These are phyloP conservation scores for Paecilomyces fulvus DNA, from an alignment of 2,329 filamentous ascomycete genomes.

Conservation along the genomic window DNA sequence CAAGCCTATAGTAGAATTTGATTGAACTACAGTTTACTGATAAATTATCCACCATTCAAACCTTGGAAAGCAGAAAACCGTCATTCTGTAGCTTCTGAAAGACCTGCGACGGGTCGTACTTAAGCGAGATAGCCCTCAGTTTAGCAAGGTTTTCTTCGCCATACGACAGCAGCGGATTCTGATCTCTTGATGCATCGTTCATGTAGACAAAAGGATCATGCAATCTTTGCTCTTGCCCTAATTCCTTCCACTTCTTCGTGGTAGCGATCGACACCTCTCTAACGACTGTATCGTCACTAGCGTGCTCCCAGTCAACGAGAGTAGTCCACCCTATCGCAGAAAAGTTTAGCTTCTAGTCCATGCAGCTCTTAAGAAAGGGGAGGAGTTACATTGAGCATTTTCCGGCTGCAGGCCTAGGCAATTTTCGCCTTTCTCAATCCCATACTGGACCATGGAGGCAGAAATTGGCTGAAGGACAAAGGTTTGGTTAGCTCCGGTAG, in stretches of 20 bases:
- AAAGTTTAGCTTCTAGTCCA: too few species aligned
- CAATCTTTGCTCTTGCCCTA: not conserved
- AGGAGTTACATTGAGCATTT: too few species aligned
- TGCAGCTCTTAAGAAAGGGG: too few species aligned
- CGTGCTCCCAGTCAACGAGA: too few species aligned
- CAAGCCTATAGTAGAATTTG: too few species aligned
- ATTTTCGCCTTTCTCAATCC: too few species aligned
- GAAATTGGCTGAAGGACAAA: not conserved
- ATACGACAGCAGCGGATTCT: slow-evolving; percentile 18
- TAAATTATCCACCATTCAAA: not conserved
- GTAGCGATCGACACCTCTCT: not conserved
- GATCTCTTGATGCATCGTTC: slow-evolving; percentile 16
- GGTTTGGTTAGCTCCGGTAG: slow-evolving; percentile 8
- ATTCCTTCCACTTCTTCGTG: not conserved
- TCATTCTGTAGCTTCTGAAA: slow-evolving; percentile 19
- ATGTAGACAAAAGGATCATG: slow-evolving; percentile 12
- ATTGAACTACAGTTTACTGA: too few species aligned
- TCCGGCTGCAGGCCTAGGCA: too few species aligned
- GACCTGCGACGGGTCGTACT: slow-evolving; percentile 16
- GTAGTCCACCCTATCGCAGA: too few species aligned
- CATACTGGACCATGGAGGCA: too few species aligned
- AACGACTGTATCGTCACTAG: too few species aligned
- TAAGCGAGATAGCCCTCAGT: slow-evolving; percentile 12
- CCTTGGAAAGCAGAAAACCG: slow-evolving; percentile 2
- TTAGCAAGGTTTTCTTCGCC: slow-evolving; percentile 12